Evolutionary conservation across 2,329 filamentous ascomycete genomes (phyloP).

Genomic region (Diaporthe vaccinii): DNA sequence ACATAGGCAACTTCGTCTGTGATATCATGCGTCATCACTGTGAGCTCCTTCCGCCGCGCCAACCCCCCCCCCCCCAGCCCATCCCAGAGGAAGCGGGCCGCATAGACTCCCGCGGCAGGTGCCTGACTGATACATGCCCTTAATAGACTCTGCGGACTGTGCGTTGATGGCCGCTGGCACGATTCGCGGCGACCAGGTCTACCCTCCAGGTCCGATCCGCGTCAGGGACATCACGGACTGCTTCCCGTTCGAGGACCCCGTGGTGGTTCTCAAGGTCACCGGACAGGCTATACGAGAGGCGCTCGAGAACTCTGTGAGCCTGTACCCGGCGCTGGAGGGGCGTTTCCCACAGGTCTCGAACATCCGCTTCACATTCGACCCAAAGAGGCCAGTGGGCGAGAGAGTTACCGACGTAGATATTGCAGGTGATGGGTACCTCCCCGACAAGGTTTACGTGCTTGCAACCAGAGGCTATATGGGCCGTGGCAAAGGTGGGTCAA

Average conservation of each 20-base stretch:
- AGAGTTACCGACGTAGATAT: slow-evolving; percentile 76
- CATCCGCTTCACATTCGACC: slow-evolving; percentile 81
- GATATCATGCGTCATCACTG: slow-evolving; percentile 89
- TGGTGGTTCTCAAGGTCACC: slow-evolving; percentile 80
- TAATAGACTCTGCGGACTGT: slow-evolving; percentile 78
- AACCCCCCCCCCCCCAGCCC: not conserved
- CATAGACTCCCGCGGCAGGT: too few species aligned
- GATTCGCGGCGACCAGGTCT: slow-evolving; percentile 89
- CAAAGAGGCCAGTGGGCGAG: slow-evolving; percentile 68
- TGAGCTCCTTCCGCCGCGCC: not conserved
- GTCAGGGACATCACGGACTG: slow-evolving; percentile 89
- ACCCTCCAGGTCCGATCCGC: slow-evolving; percentile 82
- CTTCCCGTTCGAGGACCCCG: slow-evolving; percentile 93
- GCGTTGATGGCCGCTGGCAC: slow-evolving; percentile 88
- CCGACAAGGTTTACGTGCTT: slow-evolving; percentile 76
- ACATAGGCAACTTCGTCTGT: slow-evolving; percentile 91
- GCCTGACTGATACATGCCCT: not conserved
- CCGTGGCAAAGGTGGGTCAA: slow-evolving; percentile 74
- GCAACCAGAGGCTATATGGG: slow-evolving; percentile 92
- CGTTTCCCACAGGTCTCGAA: slow-evolving; percentile 84
- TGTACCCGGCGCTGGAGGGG: slow-evolving; percentile 85
- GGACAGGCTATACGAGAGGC: slow-evolving; percentile 83
- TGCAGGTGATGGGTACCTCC: slow-evolving; percentile 71
- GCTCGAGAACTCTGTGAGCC: slow-evolving; percentile 84
- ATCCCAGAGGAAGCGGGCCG: not conserved